A percentile compares a stretch with the other conserved stretches of the same genome.
Evolutionary conservation across 768 basidiomycete species (phyloP).

Genomic region (Myochromella boudieri): DNA sequence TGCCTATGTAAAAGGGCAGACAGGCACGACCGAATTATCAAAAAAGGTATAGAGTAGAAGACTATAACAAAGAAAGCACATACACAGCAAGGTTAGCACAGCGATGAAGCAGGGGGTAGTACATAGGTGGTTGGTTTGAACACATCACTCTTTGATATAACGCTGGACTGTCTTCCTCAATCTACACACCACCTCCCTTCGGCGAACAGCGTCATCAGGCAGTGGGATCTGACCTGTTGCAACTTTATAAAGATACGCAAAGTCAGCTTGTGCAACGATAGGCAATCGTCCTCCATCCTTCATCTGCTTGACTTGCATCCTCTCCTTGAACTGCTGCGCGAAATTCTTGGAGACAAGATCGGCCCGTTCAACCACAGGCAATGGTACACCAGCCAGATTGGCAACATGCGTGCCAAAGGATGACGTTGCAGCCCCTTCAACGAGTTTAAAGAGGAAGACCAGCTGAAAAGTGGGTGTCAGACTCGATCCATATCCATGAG

Average conservation of each 20-base stretch:
- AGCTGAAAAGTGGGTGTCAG: slow-evolving; percentile 47
- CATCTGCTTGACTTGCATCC: slow-evolving; percentile 64
- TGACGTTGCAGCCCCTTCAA: slow-evolving; percentile 81
- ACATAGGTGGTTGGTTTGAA: neutral
- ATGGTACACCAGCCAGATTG: slow-evolving; percentile 88
- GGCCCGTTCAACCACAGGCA: slow-evolving; percentile 83
- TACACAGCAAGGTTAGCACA: slow-evolving; percentile 10
- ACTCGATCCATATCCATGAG: neutral
- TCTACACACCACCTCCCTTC: slow-evolving; percentile 50
- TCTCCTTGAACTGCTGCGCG: slow-evolving; percentile 83
- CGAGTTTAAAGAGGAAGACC: slow-evolving; percentile 92
- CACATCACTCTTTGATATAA: slow-evolving; percentile 17
- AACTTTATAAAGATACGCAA: slow-evolving; percentile 71
- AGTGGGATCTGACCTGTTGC: slow-evolving; percentile 52
- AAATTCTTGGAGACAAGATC: slow-evolving; percentile 86
- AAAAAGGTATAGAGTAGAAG: neutral
- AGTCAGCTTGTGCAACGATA: slow-evolving; percentile 85
- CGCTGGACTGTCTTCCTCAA: slow-evolving; percentile 41
- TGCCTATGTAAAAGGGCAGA: too few species aligned
- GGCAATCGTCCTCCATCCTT: slow-evolving; percentile 60
- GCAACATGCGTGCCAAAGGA: slow-evolving; percentile 96
- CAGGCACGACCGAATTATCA: neutral
- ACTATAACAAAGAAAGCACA: slow-evolving; percentile 4
- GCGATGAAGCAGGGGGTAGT: neutral
- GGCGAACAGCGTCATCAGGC: slow-evolving; percentile 53